These are phyloP conservation scores for Ambrosia artemisiifolia DNA, from an alignment of 129 eudicot species.

Conservation along the genomic window DNA sequence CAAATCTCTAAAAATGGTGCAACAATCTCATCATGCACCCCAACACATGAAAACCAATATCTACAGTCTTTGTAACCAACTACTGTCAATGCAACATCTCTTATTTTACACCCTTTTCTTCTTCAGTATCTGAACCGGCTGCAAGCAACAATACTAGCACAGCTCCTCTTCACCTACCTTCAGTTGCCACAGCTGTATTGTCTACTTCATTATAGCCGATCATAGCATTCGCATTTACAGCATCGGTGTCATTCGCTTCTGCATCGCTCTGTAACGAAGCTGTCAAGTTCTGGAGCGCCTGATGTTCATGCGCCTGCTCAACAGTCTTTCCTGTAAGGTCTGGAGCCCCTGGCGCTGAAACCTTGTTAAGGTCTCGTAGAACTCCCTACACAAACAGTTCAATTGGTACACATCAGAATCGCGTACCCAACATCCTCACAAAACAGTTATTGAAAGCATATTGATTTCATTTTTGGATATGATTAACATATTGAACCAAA, in stretches of 20 bases:
- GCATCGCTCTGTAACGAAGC: slow-evolving; percentile 43
- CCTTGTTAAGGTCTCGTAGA: slow-evolving; percentile 66
- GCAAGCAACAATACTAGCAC: not conserved
- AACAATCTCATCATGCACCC: not conserved
- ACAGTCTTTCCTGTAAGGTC: slow-evolving; percentile 43
- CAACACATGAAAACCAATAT: not conserved
- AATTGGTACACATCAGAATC: not conserved
- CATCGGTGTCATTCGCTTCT: slow-evolving; percentile 47
- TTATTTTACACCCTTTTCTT: not conserved
- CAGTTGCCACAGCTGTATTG: slow-evolving; percentile 15
- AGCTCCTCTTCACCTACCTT: not conserved
- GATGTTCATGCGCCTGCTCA: slow-evolving; percentile 30
- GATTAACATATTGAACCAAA: not conserved
- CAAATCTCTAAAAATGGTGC: not conserved
- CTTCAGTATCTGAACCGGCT: not conserved
- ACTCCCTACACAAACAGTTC: slow-evolving; percentile 48
- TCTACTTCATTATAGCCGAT: slow-evolving; percentile 37
- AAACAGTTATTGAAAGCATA: not conserved
- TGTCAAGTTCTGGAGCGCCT: not conserved
- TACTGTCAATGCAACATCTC: not conserved
- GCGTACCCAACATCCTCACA: not conserved
- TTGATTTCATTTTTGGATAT: too few relatives aligned
- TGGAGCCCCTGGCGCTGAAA: slow-evolving; percentile 45
- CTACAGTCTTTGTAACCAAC: not conserved
- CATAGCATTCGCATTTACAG: slow-evolving; percentile 32